These are phyloP conservation scores for Chlorophyllum brunneum DNA, from an alignment of 768 basidiomycete species.

Conservation along the genomic window DNA sequence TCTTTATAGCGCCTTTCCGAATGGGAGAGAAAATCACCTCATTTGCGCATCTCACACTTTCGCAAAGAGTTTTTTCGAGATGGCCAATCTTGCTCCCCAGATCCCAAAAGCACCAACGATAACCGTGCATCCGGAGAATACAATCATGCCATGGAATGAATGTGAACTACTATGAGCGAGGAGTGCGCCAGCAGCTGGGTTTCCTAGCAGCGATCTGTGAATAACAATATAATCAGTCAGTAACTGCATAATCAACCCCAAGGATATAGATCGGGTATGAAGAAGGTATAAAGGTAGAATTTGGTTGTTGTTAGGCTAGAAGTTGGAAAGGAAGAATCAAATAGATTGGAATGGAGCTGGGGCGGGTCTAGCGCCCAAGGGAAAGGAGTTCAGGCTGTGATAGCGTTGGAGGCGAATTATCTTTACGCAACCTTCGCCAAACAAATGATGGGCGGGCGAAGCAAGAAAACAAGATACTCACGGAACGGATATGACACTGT, in stretches of 20 bases:
- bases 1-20: too few relatives aligned
- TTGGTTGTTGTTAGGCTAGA: not conserved
- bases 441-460: not conserved
- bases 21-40: too few relatives aligned
- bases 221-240: constrained; percentile 1
- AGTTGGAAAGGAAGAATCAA: not conserved
- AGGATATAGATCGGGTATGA: not conserved
- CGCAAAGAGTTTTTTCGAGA: constrained; percentile 38
- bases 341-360: constrained; percentile 2
- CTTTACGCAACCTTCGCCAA: not conserved
- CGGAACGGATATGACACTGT: constrained; percentile 66
- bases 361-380: not conserved
- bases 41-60: constrained; percentile 1
- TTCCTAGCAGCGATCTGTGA: constrained; percentile 56
- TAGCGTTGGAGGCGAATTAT: not conserved
- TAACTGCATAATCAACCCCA: not conserved
- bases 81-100: constrained; percentile 42
- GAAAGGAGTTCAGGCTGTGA: not conserved
- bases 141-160: constrained; percentile 47
- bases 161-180: constrained; percentile 39
- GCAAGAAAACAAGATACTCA: constrained; percentile 37
- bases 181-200: constrained; percentile 59
- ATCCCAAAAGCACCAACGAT: constrained; percentile 58
- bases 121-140: constrained; percentile 56
- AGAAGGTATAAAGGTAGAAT: not conserved